Evolutionary conservation across 2,329 filamentous ascomycete genomes (phyloP).

Genomic region (Pseudocercospora musae): DNA sequence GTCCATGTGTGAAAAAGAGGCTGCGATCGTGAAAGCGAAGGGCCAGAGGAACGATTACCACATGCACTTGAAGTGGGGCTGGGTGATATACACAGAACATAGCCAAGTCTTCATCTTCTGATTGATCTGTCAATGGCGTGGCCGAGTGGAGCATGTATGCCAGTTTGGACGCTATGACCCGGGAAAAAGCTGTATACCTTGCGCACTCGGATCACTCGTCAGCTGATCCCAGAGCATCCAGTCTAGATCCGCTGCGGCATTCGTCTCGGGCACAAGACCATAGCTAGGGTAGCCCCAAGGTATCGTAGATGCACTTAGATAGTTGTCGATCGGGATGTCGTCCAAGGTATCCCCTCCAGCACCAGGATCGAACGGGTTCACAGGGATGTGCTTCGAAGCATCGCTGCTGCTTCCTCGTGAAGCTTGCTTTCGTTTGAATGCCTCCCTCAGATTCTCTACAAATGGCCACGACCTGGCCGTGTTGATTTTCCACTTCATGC

Average conservation of each 20-base stretch:
- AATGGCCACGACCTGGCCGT: constrained; percentile 2
- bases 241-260: constrained; percentile 14
- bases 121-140: not conserved
- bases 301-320: constrained; percentile 10
- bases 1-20: too few relatives aligned
- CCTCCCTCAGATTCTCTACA: constrained; percentile 13
- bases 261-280: constrained; percentile 1
- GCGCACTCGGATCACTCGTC: constrained; percentile 10
- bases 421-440: constrained; percentile 13
- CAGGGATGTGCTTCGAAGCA: constrained; percentile 8
- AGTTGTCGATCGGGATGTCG: constrained; percentile 16
- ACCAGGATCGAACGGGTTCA: constrained; percentile 9
- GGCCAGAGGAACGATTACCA: not conserved
- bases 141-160: not conserved
- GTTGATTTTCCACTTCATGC: constrained; percentile 11
- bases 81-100: not conserved
- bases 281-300: constrained; percentile 16
- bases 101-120: not conserved
- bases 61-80: not conserved
- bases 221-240: constrained; percentile 24
- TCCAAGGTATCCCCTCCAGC: not conserved
- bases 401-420: constrained; percentile 13
- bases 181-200: constrained; percentile 3
- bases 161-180: not conserved
- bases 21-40: not conserved